Percentiles rank a stretch among this genome's conserved stretches.
Conservation (phyloP, 2,329 filamentous ascomycete genomes). For the Aspergillus cejpii region DNA sequence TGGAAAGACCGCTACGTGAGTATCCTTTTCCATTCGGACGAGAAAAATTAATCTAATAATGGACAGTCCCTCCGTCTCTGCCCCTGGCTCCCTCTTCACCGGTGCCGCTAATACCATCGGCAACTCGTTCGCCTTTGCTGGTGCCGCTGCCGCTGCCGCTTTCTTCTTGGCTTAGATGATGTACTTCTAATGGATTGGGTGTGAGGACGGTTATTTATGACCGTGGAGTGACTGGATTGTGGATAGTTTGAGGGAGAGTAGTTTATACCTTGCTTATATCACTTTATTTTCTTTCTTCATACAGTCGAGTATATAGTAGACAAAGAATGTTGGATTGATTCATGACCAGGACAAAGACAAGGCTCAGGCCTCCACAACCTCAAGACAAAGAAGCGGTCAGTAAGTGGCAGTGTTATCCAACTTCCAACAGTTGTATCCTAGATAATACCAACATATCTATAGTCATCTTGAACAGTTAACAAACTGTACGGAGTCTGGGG, state of each 20-base stretch:
- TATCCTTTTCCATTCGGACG: background rate
- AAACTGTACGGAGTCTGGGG: too few species aligned
- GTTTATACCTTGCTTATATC: constrained; percentile 14
- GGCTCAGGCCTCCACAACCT: too few species aligned
- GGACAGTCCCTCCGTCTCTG: constrained; percentile 15
- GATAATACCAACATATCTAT: too few species aligned
- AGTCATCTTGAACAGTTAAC: too few species aligned
- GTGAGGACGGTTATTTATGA: constrained; percentile 3
- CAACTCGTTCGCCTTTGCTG: constrained; percentile 28
- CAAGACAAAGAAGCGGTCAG: too few species aligned
- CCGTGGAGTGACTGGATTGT: constrained; percentile 9
- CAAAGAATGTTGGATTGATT: too few species aligned
- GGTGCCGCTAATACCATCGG: constrained; percentile 26
- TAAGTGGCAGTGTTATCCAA: too few species aligned
- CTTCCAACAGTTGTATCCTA: too few species aligned
- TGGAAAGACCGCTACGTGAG: constrained; percentile 15
- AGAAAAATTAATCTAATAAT: constrained; percentile 2
- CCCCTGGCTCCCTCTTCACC: constrained; percentile 20
- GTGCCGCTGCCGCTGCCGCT: constrained; percentile 27
- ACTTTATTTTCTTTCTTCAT: background rate
- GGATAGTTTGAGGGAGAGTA: constrained; percentile 21
- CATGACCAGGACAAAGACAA: too few species aligned
- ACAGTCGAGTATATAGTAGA: background rate
- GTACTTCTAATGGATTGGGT: constrained; percentile 12
- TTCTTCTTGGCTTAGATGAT: constrained; percentile 31